Conservation (phyloP, 2,329 filamentous ascomycete genomes). For the Aspergillus texensis region DNA sequence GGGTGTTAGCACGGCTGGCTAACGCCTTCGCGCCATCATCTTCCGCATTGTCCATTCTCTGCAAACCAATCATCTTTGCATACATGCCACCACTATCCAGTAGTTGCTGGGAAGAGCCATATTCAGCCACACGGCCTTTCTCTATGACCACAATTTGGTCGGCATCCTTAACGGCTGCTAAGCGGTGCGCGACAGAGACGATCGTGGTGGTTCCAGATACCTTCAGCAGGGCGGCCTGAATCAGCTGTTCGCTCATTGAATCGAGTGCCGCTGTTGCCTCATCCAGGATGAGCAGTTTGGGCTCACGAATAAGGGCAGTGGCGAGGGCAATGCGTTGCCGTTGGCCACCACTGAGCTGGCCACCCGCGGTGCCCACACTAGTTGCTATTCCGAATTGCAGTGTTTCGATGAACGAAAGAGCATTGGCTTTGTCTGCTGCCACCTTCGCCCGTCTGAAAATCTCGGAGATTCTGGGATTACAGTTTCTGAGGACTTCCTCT, state of each 20-base stretch:
- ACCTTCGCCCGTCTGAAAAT: constrained; percentile 31
- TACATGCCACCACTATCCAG: constrained; percentile 44
- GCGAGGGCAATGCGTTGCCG: constrained; percentile 90
- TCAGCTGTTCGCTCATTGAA: constrained; percentile 38
- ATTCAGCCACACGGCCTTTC: constrained; percentile 35
- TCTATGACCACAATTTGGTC: constrained; percentile 43
- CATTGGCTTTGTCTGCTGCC: constrained; percentile 32
- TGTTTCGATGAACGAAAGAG: constrained; percentile 29
- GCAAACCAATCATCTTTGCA: constrained; percentile 55
- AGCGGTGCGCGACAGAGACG: constrained; percentile 41
- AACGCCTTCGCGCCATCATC: too few species aligned
- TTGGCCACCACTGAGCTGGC: constrained; percentile 65
- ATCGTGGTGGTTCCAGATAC: constrained; percentile 34
- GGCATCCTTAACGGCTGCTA: constrained; percentile 40
- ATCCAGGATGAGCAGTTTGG: constrained; percentile 66
- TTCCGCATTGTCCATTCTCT: constrained; percentile 32
- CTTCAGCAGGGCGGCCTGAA: constrained; percentile 35
- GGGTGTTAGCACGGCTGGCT: too few species aligned
- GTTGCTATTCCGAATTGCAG: constrained; percentile 29
- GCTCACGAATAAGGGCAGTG: constrained; percentile 79
- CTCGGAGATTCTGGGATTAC: constrained; percentile 29
- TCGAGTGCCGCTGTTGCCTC: constrained; percentile 43
- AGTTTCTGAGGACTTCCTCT: constrained; percentile 24
- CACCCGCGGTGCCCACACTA: constrained; percentile 39
- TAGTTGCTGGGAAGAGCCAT: constrained; percentile 37